These are phyloP conservation scores for Trametes punicea DNA, from an alignment of 768 basidiomycete genomes.

Conservation along the genomic window DNA sequence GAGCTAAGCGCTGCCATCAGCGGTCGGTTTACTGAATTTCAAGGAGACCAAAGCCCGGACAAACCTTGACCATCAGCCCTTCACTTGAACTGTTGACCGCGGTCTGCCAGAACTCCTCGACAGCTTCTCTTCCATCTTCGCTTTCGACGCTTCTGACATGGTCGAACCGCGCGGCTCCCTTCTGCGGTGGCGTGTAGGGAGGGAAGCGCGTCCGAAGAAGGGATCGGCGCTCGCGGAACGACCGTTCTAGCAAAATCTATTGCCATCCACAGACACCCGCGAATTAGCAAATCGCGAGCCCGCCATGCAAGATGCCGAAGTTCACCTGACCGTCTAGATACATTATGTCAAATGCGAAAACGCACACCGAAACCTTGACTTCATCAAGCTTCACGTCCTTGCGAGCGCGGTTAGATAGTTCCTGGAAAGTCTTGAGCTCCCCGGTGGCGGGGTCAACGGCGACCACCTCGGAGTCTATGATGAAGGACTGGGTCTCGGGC, in stretches of 20 bases:
- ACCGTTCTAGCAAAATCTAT: constrained; percentile 62
- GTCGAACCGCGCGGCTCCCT: constrained; percentile 54
- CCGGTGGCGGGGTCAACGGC: constrained; percentile 68
- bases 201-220: constrained; percentile 65
- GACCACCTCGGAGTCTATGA: constrained; percentile 85
- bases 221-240: constrained; percentile 68
- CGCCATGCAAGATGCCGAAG: constrained; percentile 12
- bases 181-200: constrained; percentile 42
- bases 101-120: constrained; percentile 74
- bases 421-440: constrained; percentile 76
- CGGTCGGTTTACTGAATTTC: background rate
- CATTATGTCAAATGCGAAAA: constrained; percentile 90
- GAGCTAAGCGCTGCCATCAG: constrained; percentile 41
- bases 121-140: constrained; percentile 51
- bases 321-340: constrained; percentile 75
- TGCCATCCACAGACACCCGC: background rate
- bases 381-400: constrained; percentile 77
- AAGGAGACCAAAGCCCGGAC: constrained; percentile 9
- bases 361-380: constrained; percentile 75
- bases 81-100: constrained; percentile 79
- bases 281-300: constrained; percentile 4
- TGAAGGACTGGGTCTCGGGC: constrained; percentile 54
- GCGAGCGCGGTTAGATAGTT: constrained; percentile 78
- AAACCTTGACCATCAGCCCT: constrained; percentile 91
- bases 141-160: constrained; percentile 76